Conservation (phyloP, 2,329 filamentous ascomycete species). For the Paradendryphiella salina region DNA sequence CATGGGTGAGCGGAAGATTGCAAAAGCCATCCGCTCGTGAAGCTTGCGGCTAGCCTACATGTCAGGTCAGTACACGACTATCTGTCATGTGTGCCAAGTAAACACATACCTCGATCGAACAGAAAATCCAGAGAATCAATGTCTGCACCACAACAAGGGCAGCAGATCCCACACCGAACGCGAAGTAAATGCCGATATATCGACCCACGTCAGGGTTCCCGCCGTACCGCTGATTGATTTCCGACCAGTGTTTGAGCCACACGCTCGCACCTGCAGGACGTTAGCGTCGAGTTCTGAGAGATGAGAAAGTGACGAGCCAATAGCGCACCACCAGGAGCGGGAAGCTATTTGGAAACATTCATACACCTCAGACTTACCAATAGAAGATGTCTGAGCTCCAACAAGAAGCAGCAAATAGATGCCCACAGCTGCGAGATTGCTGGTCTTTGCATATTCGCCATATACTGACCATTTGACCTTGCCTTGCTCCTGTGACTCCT, state of each 20-base stretch:
- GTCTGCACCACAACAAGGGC: conserved; percentile 87
- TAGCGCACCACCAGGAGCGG: neutral
- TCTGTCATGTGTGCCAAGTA: conserved; percentile 5
- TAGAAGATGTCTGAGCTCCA: conserved; percentile 77
- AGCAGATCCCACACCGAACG: conserved; percentile 85
- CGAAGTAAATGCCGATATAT: conserved; percentile 95
- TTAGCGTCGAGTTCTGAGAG: conserved; percentile 26
- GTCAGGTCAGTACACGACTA: conserved; percentile 30
- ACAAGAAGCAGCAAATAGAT: conserved; percentile 79
- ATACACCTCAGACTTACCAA: conserved; percentile 59
- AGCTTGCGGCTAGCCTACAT: conserved; percentile 84
- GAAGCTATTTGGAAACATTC: neutral
- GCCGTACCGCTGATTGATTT: conserved; percentile 69
- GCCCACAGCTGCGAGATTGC: conserved; percentile 80
- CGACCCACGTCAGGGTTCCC: conserved; percentile 78
- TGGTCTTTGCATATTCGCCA: conserved; percentile 89
- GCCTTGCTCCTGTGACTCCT: conserved; percentile 89
- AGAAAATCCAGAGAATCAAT: conserved; percentile 97
- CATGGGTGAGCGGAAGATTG: conserved; percentile 98
- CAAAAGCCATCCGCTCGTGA: conserved; percentile 94
- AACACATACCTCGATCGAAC: conserved; percentile 85
- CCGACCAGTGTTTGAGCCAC: conserved; percentile 94
- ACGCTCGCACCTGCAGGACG: conserved; percentile 67
- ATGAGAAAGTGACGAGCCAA: conserved; percentile 28
- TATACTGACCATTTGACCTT: conserved; percentile 99